Percentiles rank a stretch among this genome's conserved stretches.
These are phyloP conservation scores for Plasmodium coatneyi DNA, from an alignment of 169 alveolate species.

Conservation along the genomic window DNA sequence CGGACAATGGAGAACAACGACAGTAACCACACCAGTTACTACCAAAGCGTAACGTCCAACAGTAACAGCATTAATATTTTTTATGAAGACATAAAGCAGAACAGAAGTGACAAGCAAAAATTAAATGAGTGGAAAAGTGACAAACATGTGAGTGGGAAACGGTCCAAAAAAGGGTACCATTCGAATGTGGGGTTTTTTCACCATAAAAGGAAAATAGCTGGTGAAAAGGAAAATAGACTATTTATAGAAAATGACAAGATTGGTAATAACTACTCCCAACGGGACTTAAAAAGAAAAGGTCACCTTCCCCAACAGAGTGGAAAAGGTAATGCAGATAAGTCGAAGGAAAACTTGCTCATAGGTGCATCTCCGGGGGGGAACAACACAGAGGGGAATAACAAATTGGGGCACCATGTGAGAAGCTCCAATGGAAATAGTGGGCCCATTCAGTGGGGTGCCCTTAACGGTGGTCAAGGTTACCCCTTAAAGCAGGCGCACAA, in stretches of 20 bases:
- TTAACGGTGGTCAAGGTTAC: neutral
- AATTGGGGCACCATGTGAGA: neutral
- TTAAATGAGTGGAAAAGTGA: slow-evolving; percentile 36
- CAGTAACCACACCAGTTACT: slow-evolving; percentile 4
- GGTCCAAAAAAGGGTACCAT: slow-evolving; percentile 21
- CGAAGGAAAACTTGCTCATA: neutral
- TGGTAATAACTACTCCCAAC: slow-evolving; percentile 9
- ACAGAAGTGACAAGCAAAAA: slow-evolving; percentile 10
- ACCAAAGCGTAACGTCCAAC: neutral
- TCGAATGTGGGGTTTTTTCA: slow-evolving; percentile 1
- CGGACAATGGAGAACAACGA: slow-evolving; percentile 25
- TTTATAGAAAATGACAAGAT: slow-evolving; percentile 16
- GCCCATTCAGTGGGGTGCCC: neutral
- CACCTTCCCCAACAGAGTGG: neutral
- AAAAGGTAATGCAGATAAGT: neutral
- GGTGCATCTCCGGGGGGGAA: neutral
- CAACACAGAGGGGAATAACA: neutral
- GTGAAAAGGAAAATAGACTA: slow-evolving; percentile 12
- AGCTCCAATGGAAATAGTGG: neutral
- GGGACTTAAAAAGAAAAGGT: neutral
- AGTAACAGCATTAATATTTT: neutral
- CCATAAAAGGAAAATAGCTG: slow-evolving; percentile 1
- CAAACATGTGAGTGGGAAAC: neutral
- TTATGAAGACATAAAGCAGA: slow-evolving; percentile 28
- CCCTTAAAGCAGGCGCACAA: neutral